phyloP scores from a whole-genome alignment of 257 asterid genomes.

The Solanum commersonii region DNA sequence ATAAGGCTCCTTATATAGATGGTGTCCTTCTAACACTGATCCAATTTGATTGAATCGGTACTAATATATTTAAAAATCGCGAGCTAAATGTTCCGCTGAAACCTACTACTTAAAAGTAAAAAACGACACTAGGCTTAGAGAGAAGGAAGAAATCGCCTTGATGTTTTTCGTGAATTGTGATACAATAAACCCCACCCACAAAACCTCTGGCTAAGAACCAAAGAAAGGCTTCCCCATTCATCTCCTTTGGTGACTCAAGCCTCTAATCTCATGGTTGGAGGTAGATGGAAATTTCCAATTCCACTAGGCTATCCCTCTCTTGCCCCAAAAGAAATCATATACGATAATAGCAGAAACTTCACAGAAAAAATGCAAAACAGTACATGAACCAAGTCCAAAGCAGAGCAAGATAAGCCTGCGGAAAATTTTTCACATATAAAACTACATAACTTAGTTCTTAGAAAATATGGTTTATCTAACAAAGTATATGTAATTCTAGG shows the following conservation, averaged over 20 bases:
- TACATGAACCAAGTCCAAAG: background rate
- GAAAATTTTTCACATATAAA: background rate
- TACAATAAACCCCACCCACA: background rate
- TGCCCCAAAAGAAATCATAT: background rate
- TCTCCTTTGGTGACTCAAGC: background rate
- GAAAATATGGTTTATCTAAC: background rate
- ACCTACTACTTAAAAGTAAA: background rate
- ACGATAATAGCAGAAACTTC: background rate
- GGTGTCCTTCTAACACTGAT: background rate
- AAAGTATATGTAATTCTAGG: background rate
- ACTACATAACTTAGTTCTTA: background rate
- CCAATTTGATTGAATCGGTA: background rate
- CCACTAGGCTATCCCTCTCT: background rate
- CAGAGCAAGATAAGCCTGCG: background rate
- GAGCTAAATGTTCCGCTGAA: background rate
- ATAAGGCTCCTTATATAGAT: background rate
- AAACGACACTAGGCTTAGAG: background rate
- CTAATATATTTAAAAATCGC: background rate
- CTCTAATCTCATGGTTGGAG: background rate
- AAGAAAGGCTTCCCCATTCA: background rate
- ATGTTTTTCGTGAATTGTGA: background rate
- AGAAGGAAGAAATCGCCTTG: background rate
- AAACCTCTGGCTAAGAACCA: background rate
- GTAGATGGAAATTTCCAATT: background rate
- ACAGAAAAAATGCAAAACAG: background rate